Conservation (phyloP, 768 basidiomycete genomes). For the Phallus indusiatus region DNA sequence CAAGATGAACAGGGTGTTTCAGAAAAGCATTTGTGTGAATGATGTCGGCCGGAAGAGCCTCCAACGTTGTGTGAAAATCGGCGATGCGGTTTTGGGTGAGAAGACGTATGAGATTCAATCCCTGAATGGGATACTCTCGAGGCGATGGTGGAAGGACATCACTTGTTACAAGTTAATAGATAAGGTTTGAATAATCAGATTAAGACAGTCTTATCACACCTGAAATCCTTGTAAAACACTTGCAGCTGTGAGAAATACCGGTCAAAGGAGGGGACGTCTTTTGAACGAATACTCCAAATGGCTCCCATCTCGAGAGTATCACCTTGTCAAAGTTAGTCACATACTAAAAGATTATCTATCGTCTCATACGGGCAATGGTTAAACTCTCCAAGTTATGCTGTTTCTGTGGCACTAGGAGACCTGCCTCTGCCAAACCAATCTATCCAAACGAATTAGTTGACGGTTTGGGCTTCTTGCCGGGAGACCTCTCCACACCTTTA, state of each 20-base stretch:
- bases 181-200: slow-evolving; percentile 3
- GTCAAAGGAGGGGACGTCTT: slow-evolving; percentile 88
- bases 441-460: slow-evolving; percentile 20
- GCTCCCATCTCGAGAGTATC: slow-evolving; percentile 95
- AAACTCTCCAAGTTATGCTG: slow-evolving; percentile 59
- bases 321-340: slow-evolving; percentile 40
- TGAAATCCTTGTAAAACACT: slow-evolving; percentile 82
- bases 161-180: slow-evolving; percentile 26
- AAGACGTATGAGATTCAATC: slow-evolving; percentile 89
- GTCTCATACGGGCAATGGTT: slow-evolving; percentile 56
- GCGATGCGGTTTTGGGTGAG: slow-evolving; percentile 95
- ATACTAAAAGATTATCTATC: neutral
- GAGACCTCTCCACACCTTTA: slow-evolving; percentile 47
- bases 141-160: slow-evolving; percentile 71
- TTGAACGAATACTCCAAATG: slow-evolving; percentile 82
- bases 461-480: neutral
- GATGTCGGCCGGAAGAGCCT: slow-evolving; percentile 60
- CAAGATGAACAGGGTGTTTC: slow-evolving; percentile 81
- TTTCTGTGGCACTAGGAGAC: slow-evolving; percentile 65
- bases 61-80: slow-evolving; percentile 94
- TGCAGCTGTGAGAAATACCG: slow-evolving; percentile 90
- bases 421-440: slow-evolving; percentile 71
- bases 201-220: slow-evolving; percentile 37
- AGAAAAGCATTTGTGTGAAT: slow-evolving; percentile 51
- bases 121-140: slow-evolving; percentile 80